Evolutionary conservation across 192 early-diverging fungal species (phyloP), one percentile per base, ranked within the genome.

Genomic region (Umbelopsis isabellina): DNA sequence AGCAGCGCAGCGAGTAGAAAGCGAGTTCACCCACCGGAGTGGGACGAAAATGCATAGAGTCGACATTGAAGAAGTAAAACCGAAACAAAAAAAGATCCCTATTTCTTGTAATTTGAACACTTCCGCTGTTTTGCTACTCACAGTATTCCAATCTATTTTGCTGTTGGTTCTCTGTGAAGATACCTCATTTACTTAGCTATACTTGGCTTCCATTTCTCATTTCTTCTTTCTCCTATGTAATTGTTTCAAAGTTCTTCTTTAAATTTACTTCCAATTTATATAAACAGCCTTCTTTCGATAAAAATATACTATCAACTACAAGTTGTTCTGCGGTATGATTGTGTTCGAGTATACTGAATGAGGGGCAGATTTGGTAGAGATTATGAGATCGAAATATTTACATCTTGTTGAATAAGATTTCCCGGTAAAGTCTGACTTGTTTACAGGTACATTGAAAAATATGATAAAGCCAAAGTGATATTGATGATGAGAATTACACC

Each of bases 1-100:
- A 55, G 46, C n/a, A 47, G 50, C 58, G 66, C 72, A 10, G 66
- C 72, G 18, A 72, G 50, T 30, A 69, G 76, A 67, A 78, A 78
- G 33, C 67, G 71, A 35, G 51, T 23, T 3, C 76, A 78, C 49
- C 55, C 55, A 61, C 76, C 72, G 65, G 76, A 78, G n/a, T 78
- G 76, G 76, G 76, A 78, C 49, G 68, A 78, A 35, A 61, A 61
- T 61, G 22, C 70, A 65, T 45, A 64, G 46, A 58, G 22, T 45
- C 49, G 10, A 30, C 46, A 8, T 68, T 52, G 52, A 69, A 46
- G 53, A 20, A 15, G 48, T n/a, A 47, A 53, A 51, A 33, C 9
- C 18, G 18, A 69, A 20, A 35, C 37, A 46, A 58, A 23, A 58
- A 18, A 58, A 55, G 30, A 35, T 35, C 11, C 15, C 10, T 21